These are phyloP conservation scores for Logfia minima DNA, from an alignment of 129 eudicot species.

Conservation along the genomic window DNA sequence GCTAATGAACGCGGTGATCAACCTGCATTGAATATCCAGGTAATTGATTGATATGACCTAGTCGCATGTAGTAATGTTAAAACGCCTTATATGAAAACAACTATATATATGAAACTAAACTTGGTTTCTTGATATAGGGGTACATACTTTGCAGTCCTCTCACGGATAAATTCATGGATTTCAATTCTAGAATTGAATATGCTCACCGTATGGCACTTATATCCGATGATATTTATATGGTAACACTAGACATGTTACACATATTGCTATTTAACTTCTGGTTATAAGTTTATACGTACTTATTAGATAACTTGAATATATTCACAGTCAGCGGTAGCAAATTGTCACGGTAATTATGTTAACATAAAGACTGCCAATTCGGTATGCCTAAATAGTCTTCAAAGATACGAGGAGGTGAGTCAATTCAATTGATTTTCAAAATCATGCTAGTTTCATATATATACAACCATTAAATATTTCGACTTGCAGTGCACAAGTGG, in stretches of 20 bases:
- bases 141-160: constrained; percentile 43
- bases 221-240: constrained; percentile 38
- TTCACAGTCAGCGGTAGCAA: constrained; percentile 27
- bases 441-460: not conserved
- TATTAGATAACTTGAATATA: not conserved
- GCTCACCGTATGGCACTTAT: constrained; percentile 43
- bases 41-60: not conserved
- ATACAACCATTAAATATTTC: not conserved
- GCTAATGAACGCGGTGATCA: constrained; percentile 37
- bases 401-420: constrained; percentile 33
- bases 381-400: constrained; percentile 17
- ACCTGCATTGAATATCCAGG: constrained; percentile 38
- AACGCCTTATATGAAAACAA: not conserved
- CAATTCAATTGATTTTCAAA: not conserved
- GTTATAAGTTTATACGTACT: not conserved
- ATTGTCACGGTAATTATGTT: constrained; percentile 34
- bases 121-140: constrained; percentile 27
- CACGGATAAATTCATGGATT: constrained; percentile 32
- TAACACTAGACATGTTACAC: not conserved
- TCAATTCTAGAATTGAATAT: constrained; percentile 36
- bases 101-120: not conserved
- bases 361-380: constrained; percentile 16
- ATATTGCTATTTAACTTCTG: not conserved
- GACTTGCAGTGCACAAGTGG: constrained; percentile 32
- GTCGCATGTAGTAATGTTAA: not conserved